A percentile compares a stretch with the other conserved stretches of the same genome.
These are phyloP conservation scores for Pleurotus ostreatus DNA, from an alignment of 768 basidiomycete genomes.

Conservation along the genomic window DNA sequence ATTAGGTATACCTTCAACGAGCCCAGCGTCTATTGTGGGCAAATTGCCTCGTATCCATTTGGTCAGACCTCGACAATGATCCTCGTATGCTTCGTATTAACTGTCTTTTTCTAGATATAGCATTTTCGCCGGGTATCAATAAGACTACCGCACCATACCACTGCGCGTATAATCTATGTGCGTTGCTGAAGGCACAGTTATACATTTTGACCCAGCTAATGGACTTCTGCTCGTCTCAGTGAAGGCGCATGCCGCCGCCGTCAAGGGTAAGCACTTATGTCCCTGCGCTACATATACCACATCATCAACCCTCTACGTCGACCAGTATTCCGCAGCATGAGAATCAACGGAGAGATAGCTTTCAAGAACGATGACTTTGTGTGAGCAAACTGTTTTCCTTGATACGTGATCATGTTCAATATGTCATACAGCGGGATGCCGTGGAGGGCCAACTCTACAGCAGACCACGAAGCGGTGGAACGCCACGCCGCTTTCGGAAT, in stretches of 20 bases:
- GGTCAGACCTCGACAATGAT: slow-evolving; percentile 21
- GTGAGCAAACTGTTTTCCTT: no score
- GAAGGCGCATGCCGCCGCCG: slow-evolving; percentile 46
- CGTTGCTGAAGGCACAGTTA: slow-evolving; percentile 10
- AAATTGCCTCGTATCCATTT: slow-evolving; percentile 35
- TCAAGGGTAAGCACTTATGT: slow-evolving; percentile 31
- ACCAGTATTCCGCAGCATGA: slow-evolving; percentile 41
- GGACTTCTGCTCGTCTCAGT: slow-evolving; percentile 19
- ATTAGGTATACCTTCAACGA: slow-evolving; percentile 51
- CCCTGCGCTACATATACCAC: not conserved
- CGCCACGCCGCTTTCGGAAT: slow-evolving; percentile 49
- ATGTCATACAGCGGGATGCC: no score
- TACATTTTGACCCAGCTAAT: no score
- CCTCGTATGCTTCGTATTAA: not conserved
- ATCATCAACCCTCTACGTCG: not conserved
- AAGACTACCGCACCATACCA: slow-evolving; percentile 39
- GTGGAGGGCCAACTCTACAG: slow-evolving; percentile 40
- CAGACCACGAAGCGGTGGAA: slow-evolving; percentile 40
- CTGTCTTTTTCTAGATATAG: slow-evolving; percentile 22
- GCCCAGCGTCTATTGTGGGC: slow-evolving; percentile 38
- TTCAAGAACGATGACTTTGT: slow-evolving; percentile 53
- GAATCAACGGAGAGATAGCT: slow-evolving; percentile 47
- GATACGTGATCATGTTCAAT: no score
- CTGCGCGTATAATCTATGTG: slow-evolving; percentile 41
- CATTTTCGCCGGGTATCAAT: slow-evolving; percentile 39